Evolutionary conservation across 176 grass and related monocot genomes (phyloP).

Genomic region (Zoysia pacifica): DNA sequence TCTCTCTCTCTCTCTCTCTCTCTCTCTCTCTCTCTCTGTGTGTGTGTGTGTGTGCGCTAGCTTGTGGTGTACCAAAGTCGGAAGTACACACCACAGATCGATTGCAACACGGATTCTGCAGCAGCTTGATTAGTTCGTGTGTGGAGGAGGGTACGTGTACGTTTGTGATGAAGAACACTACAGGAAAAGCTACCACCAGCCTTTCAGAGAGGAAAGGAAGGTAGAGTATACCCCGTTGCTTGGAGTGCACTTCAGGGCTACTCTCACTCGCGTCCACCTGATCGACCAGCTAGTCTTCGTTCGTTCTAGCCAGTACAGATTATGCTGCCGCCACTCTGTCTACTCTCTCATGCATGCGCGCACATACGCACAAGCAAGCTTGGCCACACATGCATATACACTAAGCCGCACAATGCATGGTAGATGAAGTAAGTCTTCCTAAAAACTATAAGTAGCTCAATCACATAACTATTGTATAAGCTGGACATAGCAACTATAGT

Average conservation of each 20-base stretch:
- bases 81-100: neutral
- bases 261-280: constrained; percentile 35
- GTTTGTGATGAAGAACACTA: neutral
- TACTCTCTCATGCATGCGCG: constrained; percentile 15
- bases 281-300: constrained; percentile 30
- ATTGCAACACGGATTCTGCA: neutral
- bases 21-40: neutral
- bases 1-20: too few relatives aligned
- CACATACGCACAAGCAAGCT: constrained; percentile 21
- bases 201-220: constrained; percentile 53
- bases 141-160: constrained; percentile 8
- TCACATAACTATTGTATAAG: too few relatives aligned
- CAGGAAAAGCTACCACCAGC: neutral
- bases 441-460: too few relatives aligned
- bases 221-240: constrained; percentile 62
- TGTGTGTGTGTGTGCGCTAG: too few relatives aligned
- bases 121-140: neutral
- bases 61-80: constrained; percentile 48
- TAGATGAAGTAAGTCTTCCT: too few relatives aligned
- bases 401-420: too few relatives aligned
- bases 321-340: neutral
- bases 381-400: neutral
- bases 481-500: too few relatives aligned
- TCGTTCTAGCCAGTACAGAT: neutral
- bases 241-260: constrained; percentile 79